These are phyloP conservation scores for Stephania japonica DNA, from an alignment of 164 flowering plant species.

Conservation along the genomic window DNA sequence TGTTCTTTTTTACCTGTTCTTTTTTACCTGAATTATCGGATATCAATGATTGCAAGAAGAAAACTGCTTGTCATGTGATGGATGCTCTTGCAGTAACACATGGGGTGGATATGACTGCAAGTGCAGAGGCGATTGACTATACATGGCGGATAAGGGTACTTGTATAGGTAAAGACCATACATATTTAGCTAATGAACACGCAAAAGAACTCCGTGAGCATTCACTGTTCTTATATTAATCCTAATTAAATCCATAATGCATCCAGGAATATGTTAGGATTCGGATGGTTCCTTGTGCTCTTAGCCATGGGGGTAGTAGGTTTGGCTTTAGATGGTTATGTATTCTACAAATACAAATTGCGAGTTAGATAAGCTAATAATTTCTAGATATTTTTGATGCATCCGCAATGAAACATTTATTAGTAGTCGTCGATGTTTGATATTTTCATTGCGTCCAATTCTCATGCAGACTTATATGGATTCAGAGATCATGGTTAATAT, in stretches of 20 bases:
- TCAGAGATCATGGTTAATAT: slow-evolving; percentile 92
- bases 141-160: slow-evolving; percentile 76
- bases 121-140: slow-evolving; percentile 54
- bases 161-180: slow-evolving; percentile 74
- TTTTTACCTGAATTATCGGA: slow-evolving; percentile 35
- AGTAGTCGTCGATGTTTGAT: background rate
- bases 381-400: background rate
- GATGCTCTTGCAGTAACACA: slow-evolving; percentile 71
- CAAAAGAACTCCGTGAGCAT: too few species aligned
- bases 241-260: slow-evolving; percentile 21
- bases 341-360: slow-evolving; percentile 85
- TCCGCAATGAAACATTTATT: background rate
- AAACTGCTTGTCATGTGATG: slow-evolving; percentile 72
- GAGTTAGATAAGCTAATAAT: slow-evolving; percentile 30
- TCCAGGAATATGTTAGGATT: slow-evolving; percentile 46
- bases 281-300: slow-evolving; percentile 44
- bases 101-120: slow-evolving; percentile 92
- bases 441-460: background rate
- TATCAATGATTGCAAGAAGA: slow-evolving; percentile 75
- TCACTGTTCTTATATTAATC: background rate
- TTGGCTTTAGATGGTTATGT: slow-evolving; percentile 58
- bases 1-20: background rate
- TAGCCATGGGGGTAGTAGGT: slow-evolving; percentile 49
- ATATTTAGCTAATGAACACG: background rate
- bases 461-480: slow-evolving; percentile 89